These are phyloP conservation scores for Pythium vanterpoolii DNA, from an alignment of 352 stramenopile species.

Conservation along the genomic window DNA sequence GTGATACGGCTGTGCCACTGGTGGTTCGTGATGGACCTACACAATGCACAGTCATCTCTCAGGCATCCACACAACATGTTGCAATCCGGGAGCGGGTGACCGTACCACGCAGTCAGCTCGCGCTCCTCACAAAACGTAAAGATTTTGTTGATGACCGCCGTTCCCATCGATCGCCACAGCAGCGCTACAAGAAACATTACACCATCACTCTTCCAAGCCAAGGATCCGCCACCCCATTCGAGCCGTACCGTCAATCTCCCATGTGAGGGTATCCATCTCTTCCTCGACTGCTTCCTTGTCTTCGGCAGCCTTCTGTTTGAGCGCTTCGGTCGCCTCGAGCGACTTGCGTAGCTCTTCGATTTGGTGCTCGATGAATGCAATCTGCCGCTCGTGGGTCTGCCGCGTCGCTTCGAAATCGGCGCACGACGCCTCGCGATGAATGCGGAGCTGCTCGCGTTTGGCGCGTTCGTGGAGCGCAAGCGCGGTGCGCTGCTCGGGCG, in stretches of 20 bases:
- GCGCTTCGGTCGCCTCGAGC: slow-evolving; percentile 35
- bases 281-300: slow-evolving; percentile 42
- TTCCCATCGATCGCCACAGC: slow-evolving; percentile 21
- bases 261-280: slow-evolving; percentile 52
- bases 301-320: slow-evolving; percentile 29
- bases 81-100: background rate
- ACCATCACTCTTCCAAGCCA: no score
- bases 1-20: slow-evolving; percentile 18
- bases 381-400: slow-evolving; percentile 39
- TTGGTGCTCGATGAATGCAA: slow-evolving; percentile 51
- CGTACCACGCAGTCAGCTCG: slow-evolving; percentile 22
- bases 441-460: slow-evolving; percentile 41
- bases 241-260: slow-evolving; percentile 60
- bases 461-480: slow-evolving; percentile 43
- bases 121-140: slow-evolving; percentile 16
- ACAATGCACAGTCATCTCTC: background rate
- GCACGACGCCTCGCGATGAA: slow-evolving; percentile 34
- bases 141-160: slow-evolving; percentile 6
- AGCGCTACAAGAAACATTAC: slow-evolving; percentile 18
- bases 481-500: slow-evolving; percentile 21
- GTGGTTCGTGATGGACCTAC: slow-evolving; percentile 21
- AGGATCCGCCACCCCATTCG: background rate
- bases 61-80: background rate
- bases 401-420: slow-evolving; percentile 41
- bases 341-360: slow-evolving; percentile 51